Base-by-base conservation (phyloP, 2,329 filamentous ascomycete species). In the Aspergillus novoparasiticus region DNA sequence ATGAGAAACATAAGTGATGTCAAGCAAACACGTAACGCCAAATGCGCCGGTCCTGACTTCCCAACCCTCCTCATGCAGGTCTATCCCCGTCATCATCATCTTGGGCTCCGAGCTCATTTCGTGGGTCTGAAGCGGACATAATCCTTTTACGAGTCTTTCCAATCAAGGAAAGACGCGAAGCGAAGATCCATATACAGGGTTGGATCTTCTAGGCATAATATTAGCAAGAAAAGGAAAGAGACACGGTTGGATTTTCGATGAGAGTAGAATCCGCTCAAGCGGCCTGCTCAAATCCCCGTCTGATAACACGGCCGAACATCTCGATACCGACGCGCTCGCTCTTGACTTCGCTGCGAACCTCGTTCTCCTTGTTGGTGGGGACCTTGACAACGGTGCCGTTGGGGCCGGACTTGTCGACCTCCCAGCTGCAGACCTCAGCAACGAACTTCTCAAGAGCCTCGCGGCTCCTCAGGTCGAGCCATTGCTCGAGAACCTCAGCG, bases 301-400 rank as follows among this genome's bases (percentile, higher is more conserved):
- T 86, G 67, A 97, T 88, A 66, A 96, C 89, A 70, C 92, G 74
- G 28, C 80, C 80, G 68, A 83, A 83, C 79, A 80, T 80, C 53
- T 83, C 81, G 48, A 82, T 72, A 21, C 76, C 80, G n/a, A 99
- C 95, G 69, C 95, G 94, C 85, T 99, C 95, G 73, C 94, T 88
- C 74, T 97, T 96, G 79, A 97, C 91, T 46, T 93, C 90, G 80
- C 95, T 95, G 85, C 96, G 93, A 51, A 93, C 95, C 87, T 98
- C 94, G 79, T 97, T 97, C 82, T 99, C 95, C 76, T 95, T 92
- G 83, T 99, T 99, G 74, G 90, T 84, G 61, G 95, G 95, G 61
- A 99, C 87, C 78, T 87, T 87, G 67, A 97, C 89, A 50, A 82
- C 75, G n/a, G 68, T 65, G 46, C 69, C 73, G 41, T 64, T 63